Conservation (phyloP, 495 filamentous ascomycete species). For the Evansstolkia leycettana region DNA sequence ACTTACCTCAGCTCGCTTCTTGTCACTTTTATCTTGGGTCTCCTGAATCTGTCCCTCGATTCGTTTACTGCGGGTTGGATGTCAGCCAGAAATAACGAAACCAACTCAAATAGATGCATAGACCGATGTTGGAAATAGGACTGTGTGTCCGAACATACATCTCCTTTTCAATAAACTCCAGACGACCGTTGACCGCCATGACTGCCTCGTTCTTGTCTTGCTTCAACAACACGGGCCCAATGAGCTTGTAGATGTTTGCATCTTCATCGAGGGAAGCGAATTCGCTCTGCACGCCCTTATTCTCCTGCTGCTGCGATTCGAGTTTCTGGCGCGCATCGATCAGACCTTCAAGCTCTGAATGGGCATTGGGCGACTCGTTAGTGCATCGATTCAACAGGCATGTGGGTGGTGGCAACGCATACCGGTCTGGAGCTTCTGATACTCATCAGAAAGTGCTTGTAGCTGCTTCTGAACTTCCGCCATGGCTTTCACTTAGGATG, state of each 20-base stretch:
- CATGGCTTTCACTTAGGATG: slow-evolving; percentile 21
- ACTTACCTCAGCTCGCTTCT: slow-evolving; percentile 60
- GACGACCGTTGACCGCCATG: slow-evolving; percentile 75
- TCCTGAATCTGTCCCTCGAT: slow-evolving; percentile 72
- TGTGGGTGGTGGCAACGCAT: slow-evolving; percentile 3
- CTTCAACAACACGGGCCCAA: slow-evolving; percentile 87
- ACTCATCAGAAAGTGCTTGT: slow-evolving; percentile 77
- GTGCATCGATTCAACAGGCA: not conserved
- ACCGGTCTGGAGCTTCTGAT: slow-evolving; percentile 77
- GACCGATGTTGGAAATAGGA: slow-evolving; percentile 3
- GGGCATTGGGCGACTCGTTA: not conserved
- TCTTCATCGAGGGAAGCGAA: slow-evolving; percentile 66
- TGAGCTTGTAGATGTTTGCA: slow-evolving; percentile 86
- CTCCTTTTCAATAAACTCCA: slow-evolving; percentile 89
- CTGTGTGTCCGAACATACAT: slow-evolving; percentile 46
- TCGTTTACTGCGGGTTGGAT: slow-evolving; percentile 54
- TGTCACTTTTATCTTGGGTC: slow-evolving; percentile 69
- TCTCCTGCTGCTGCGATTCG: slow-evolving; percentile 89
- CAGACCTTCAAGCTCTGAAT: slow-evolving; percentile 66
- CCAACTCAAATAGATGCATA: not conserved
- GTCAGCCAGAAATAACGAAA: too few relatives aligned
- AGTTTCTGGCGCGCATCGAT: slow-evolving; percentile 82
- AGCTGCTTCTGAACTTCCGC: slow-evolving; percentile 49
- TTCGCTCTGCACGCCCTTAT: slow-evolving; percentile 82
- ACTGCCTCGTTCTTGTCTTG: slow-evolving; percentile 82